Evolutionary conservation across 768 basidiomycete genomes (phyloP), one percentile per base, ranked within the genome.

Genomic region (Tulasnella sp.): DNA sequence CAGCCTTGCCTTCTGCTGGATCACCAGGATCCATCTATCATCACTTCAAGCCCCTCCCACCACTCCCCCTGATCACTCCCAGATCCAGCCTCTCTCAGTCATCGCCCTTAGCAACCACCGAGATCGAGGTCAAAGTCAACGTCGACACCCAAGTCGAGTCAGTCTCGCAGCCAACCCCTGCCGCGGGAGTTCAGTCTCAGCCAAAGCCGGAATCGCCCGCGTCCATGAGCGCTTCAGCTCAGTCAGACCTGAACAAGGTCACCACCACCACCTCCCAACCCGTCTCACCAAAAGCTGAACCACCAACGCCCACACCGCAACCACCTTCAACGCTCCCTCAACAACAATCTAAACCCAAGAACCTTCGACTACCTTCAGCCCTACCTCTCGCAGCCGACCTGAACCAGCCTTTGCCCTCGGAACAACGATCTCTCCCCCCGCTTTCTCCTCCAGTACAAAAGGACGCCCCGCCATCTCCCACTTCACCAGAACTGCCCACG

Each of bases 141-240:
- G 64, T 37, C 16, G 64, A 69, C 64, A 69, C 64, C 64, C 24
- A 69, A 69, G 64, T 69, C 64, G 64, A 69, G 31, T 69, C 64
- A 69, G 64, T 28, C 18, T 37, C 64, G 64, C 24, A 54, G 31
- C 18, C 64, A 31, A 34, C 6, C 54, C 54, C 54, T 46, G 12
- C 46, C 46, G 58, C 58, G 58, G 58, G 24, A 60, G n/a, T 31
- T 60, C 58, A 31, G 58, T 60, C 58, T 28, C 64, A 69, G 64
- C 64, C 34, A 69, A 69, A 69, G 64, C 64, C 64, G 64, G 64
- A 69, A 69, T 69, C 64, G 28, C 64, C 64, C 31, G 64, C 64
- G 12, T 28, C 64, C 31, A 69, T 69, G 64, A 54, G 54, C 54
- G 54, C 54, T 54, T 37, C 64, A 28, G 64, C 34, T 69, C 64